These are phyloP conservation scores for Singerocomus inundabilis DNA, from an alignment of 1,284 basidiomycete genomes.

Conservation along the genomic window DNA sequence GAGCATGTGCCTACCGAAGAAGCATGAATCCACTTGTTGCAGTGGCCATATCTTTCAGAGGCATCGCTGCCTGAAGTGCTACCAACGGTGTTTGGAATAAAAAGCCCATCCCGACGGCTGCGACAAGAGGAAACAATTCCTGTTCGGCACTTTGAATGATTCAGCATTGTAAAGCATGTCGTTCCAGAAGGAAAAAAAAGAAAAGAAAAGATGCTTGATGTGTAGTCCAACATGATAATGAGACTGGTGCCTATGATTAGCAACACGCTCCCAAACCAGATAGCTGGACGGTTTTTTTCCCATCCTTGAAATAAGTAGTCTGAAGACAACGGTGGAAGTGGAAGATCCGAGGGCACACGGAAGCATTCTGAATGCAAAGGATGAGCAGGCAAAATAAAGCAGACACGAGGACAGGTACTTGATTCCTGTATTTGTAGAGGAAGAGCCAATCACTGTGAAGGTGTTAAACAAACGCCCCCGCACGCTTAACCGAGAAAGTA, in stretches of 20 bases:
- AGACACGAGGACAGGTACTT: conserved; percentile 2
- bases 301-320: conserved; percentile 57
- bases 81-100: conserved; percentile 71
- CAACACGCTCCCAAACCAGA: conserved; percentile 60
- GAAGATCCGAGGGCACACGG: conserved; percentile 69
- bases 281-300: conserved; percentile 58
- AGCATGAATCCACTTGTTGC: conserved; percentile 72
- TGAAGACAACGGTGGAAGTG: conserved; percentile 53
- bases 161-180: neutral
- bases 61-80: conserved; percentile 78
- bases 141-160: conserved; percentile 49
- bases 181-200: conserved; percentile 2
- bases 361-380: conserved; percentile 54
- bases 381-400: neutral
- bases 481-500: neutral
- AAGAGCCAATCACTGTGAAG: conserved; percentile 13
- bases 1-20: conserved; percentile 36
- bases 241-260: conserved; percentile 64
- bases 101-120: conserved; percentile 59
- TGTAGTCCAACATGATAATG: conserved; percentile 50
- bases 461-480: neutral
- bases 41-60: conserved; percentile 77
- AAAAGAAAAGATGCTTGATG: conserved; percentile 43
- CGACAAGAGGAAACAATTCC: conserved; percentile 57
- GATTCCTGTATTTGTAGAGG: conserved; percentile 14